Evolutionary conservation across 1,139 yeast genomes (phyloP).

Genomic region (Saccharomycopsis phalli): DNA sequence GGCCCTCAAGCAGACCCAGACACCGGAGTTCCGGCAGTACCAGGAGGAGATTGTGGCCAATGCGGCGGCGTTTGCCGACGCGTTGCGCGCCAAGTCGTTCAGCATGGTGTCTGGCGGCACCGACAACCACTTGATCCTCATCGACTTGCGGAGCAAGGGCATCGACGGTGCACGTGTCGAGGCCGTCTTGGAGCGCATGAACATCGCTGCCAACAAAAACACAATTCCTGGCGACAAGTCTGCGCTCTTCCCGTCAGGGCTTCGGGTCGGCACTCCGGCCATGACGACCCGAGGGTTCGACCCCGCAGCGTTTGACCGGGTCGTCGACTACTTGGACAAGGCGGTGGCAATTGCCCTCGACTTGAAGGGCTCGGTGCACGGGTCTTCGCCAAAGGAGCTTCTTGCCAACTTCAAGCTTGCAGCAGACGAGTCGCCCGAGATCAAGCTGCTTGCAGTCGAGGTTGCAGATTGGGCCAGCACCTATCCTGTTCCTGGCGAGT

Average conservation of each 20-base stretch:
- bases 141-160: slow-evolving; percentile 73
- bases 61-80: slow-evolving; percentile 68
- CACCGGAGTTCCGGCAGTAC: slow-evolving; percentile 81
- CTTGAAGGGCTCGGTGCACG: slow-evolving; percentile 50
- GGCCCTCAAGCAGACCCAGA: slow-evolving; percentile 81
- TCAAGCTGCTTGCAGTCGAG: slow-evolving; percentile 50
- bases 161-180: slow-evolving; percentile 96
- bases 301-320: slow-evolving; percentile 65
- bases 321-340: slow-evolving; percentile 66
- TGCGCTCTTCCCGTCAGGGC: slow-evolving; percentile 90
- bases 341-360: slow-evolving; percentile 63
- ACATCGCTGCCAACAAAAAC: slow-evolving; percentile 93
- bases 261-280: slow-evolving; percentile 96
- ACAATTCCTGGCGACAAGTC: slow-evolving; percentile 95
- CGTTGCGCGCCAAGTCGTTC: slow-evolving; percentile 60
- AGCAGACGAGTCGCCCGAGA: slow-evolving; percentile 50
- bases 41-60: slow-evolving; percentile 76
- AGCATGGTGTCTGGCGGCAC: slow-evolving; percentile 86
- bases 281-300: slow-evolving; percentile 96
- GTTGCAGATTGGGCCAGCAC: slow-evolving; percentile 58
- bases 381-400: slow-evolving; percentile 54
- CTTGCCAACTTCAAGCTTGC: slow-evolving; percentile 55
- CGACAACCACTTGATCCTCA: slow-evolving; percentile 85
- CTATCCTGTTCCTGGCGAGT: slow-evolving; percentile 76
- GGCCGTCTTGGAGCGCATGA: slow-evolving; percentile 77